phyloP scores from a whole-genome alignment of 2,329 filamentous ascomycete species.

The Teratosphaeria zuluensis region DNA sequence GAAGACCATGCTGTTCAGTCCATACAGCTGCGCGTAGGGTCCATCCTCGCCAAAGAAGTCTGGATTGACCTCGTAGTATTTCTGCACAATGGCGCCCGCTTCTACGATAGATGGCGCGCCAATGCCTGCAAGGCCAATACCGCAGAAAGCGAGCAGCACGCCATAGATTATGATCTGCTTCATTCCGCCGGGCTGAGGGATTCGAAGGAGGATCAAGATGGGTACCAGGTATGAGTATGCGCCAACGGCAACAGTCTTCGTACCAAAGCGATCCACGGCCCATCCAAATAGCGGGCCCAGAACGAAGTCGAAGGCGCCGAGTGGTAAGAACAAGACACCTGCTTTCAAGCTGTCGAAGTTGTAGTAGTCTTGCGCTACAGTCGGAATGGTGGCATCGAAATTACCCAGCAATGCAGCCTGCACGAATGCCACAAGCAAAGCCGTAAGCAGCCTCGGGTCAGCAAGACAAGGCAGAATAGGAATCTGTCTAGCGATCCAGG shows the following conservation, averaged over 20 bases:
- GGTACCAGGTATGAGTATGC: conserved; percentile 36
- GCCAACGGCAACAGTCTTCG: conserved; percentile 32
- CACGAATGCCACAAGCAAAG: conserved; percentile 32
- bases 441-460: conserved; percentile 32
- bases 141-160: conserved; percentile 37
- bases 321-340: conserved; percentile 38
- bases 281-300: conserved; percentile 40
- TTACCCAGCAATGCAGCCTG: conserved; percentile 34
- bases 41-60: conserved; percentile 46
- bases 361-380: conserved; percentile 34
- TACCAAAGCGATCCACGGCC: conserved; percentile 38
- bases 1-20: conserved; percentile 54
- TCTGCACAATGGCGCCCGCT: conserved; percentile 45
- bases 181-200: conserved; percentile 31
- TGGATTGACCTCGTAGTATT: conserved; percentile 46
- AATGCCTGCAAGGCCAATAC: conserved; percentile 45
- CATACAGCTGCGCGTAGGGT: conserved; percentile 57
- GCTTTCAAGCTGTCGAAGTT: conserved; percentile 35
- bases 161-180: conserved; percentile 38
- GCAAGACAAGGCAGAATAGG: conserved; percentile 40
- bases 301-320: conserved; percentile 35
- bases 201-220: conserved; percentile 33
- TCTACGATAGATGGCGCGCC: conserved; percentile 49
- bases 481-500: conserved; percentile 30
- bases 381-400: conserved; percentile 41